Conservation (phyloP, 2,329 filamentous ascomycete species). For the Fusarium tuaranense region DNA sequence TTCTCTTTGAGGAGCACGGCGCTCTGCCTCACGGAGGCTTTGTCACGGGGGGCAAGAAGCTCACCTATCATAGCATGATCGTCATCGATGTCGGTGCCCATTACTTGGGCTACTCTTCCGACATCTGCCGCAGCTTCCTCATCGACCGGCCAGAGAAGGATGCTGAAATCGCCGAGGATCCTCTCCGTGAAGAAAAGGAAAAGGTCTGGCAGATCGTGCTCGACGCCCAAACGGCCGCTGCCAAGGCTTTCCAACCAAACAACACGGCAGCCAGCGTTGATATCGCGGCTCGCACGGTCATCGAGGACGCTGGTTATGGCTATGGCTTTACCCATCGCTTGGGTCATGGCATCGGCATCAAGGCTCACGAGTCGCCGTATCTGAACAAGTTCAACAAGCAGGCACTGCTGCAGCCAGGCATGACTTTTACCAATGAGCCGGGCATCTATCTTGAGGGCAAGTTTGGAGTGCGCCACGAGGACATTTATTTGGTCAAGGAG, state of each 20-base stretch:
- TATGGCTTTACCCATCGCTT: conserved; percentile 71
- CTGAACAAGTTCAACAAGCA: conserved; percentile 70
- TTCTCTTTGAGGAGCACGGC: conserved; percentile 69
- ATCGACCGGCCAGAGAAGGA: conserved; percentile 49
- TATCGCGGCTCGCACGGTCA: conserved; percentile 68
- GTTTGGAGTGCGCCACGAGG: conserved; percentile 73
- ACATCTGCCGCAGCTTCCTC: conserved; percentile 73
- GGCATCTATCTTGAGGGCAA: conserved; percentile 70
- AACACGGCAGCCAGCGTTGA: conserved; percentile 70
- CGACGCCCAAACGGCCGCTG: conserved; percentile 70
- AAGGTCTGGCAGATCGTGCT: conserved; percentile 70
- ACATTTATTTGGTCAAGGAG: conserved; percentile 68
- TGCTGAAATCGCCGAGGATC: conserved; percentile 13
- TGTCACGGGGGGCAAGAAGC: conserved; percentile 61
- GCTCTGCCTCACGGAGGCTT: conserved; percentile 66
- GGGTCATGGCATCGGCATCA: conserved; percentile 74
- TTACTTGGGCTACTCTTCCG: conserved; percentile 71
- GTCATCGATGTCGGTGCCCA: conserved; percentile 74
- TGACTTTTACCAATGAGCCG: conserved; percentile 74
- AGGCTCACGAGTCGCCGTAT: conserved; percentile 74
- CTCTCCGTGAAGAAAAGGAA: conserved; percentile 61
- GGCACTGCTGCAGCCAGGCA: conserved; percentile 62
- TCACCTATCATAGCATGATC: conserved; percentile 67
- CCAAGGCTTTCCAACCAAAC: conserved; percentile 61
- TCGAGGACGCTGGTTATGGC: conserved; percentile 69